phyloP scores from a whole-genome alignment of 1,284 basidiomycete species.

The Marasmius fiardii region DNA sequence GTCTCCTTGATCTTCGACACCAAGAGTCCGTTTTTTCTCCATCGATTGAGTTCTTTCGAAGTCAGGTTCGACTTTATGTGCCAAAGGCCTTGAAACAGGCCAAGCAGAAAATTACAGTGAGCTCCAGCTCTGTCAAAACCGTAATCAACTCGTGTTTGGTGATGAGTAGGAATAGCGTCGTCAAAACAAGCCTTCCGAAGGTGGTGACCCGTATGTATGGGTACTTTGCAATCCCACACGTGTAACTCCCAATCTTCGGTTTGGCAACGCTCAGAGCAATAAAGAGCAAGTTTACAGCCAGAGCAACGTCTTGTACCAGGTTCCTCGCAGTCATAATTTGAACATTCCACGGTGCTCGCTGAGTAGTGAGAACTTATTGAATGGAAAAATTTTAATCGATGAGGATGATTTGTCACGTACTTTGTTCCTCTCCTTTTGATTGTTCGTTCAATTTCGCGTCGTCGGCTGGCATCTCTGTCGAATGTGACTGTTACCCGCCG shows the following conservation, averaged over 20 bases:
- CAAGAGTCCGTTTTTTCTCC: slow-evolving; percentile 28
- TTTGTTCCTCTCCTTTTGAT: no score
- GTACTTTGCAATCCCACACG: slow-evolving; percentile 31
- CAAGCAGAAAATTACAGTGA: slow-evolving; percentile 22
- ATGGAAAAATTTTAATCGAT: no score
- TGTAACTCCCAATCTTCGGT: slow-evolving; percentile 26
- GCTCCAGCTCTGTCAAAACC: slow-evolving; percentile 27
- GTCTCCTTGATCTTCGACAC: slow-evolving; percentile 28
- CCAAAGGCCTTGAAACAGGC: slow-evolving; percentile 30
- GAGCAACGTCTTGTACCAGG: slow-evolving; percentile 7
- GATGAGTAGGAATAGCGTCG: slow-evolving; percentile 26
- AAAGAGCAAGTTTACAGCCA: slow-evolving; percentile 22
- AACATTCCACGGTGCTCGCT: no score
- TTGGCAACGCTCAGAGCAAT: slow-evolving; percentile 31
- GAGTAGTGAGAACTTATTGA: no score
- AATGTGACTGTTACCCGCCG: no score
- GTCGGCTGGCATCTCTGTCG: no score
- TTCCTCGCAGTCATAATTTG: background rate
- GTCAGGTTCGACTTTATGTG: slow-evolving; percentile 16
- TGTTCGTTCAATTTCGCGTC: no score
- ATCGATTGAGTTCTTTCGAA: slow-evolving; percentile 27
- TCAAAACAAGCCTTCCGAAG: slow-evolving; percentile 23
- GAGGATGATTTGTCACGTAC: no score
- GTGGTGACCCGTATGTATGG: slow-evolving; percentile 30
- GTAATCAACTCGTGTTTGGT: slow-evolving; percentile 31